phyloP scores from a whole-genome alignment of 2,329 filamentous ascomycete genomes.

The Fusarium setosum region DNA sequence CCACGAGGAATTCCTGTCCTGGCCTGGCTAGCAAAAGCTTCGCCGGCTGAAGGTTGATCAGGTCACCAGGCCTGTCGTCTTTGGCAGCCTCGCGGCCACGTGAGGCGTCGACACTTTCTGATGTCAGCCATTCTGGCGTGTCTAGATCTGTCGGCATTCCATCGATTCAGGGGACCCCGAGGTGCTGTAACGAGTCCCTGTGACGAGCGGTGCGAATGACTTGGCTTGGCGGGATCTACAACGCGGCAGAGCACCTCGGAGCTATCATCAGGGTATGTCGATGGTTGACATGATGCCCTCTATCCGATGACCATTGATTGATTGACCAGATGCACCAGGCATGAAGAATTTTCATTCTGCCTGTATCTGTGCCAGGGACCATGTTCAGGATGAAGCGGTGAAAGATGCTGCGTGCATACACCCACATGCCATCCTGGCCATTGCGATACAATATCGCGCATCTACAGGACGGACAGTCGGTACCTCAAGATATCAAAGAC shows the following conservation, averaged over 20 bases:
- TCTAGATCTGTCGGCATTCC: conserved; percentile 36
- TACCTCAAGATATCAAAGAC: conserved; percentile 24
- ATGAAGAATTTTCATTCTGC: not conserved
- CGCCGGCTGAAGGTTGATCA: conserved; percentile 27
- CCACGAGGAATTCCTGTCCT: conserved; percentile 25
- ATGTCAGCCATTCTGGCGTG: conserved; percentile 28
- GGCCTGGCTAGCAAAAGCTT: conserved; percentile 22
- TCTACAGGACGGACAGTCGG: too few relatives aligned
- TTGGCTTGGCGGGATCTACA: conserved; percentile 18
- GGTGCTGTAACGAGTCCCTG: conserved; percentile 3
- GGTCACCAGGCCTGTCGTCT: conserved; percentile 25
- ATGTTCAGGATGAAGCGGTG: conserved; percentile 23
- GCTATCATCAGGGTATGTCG: not conserved
- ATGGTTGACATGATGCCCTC: not conserved
- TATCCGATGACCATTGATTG: conserved; percentile 1
- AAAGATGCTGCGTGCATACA: conserved; percentile 7
- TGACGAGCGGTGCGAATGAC: conserved; percentile 12
- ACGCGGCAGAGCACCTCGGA: not conserved
- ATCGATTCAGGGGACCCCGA: conserved; percentile 23
- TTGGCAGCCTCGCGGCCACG: conserved; percentile 18
- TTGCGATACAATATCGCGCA: too few relatives aligned
- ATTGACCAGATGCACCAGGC: not conserved
- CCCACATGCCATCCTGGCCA: not conserved
- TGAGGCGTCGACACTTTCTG: conserved; percentile 17
- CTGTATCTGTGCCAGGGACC: conserved; percentile 1